A percentile compares a stretch with the other conserved stretches of the same genome.
Evolutionary conservation across 2,329 filamentous ascomycete genomes (phyloP).

Genomic region (Botryosphaeria dothidea): DNA sequence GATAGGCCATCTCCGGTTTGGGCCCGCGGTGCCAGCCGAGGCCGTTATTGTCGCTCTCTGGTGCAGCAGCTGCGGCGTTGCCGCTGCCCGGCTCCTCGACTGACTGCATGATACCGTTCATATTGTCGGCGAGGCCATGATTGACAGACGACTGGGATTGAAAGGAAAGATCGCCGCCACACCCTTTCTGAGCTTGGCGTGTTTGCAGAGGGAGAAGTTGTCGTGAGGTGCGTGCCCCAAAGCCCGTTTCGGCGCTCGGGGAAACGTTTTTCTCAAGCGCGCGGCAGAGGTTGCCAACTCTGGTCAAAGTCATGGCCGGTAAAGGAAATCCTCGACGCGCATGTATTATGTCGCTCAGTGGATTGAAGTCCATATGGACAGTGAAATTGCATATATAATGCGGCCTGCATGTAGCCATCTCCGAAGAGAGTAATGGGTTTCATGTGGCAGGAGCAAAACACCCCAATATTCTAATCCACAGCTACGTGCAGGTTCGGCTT

Average conservation of each 20-base stretch:
- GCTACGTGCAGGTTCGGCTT: no score
- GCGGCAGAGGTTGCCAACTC: neutral
- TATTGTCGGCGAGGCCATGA: neutral
- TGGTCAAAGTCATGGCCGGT: no score
- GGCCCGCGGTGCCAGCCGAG: neutral
- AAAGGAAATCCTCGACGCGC: no score
- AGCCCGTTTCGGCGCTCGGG: neutral
- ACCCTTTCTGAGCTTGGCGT: neutral
- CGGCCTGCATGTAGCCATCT: no score
- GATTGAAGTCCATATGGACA: no score
- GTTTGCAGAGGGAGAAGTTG: neutral
- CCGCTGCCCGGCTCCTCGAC: neutral
- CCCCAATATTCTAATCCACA: no score
- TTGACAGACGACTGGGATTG: neutral
- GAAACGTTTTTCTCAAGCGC: neutral
- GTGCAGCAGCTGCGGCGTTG: no score
- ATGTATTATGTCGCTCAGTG: no score
- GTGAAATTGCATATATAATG: no score
- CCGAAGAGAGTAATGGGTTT: no score
- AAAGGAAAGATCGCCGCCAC: neutral
- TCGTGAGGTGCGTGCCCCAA: neutral
- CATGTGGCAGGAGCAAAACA: no score
- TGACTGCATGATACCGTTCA: neutral
- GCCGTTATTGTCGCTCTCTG: neutral
- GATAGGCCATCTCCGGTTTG: slow-evolving; percentile 3